Percentiles rank a stretch among this genome's conserved stretches.
Conservation (phyloP, 1,284 basidiomycete genomes). For the Sanghuangporus baumii region DNA sequence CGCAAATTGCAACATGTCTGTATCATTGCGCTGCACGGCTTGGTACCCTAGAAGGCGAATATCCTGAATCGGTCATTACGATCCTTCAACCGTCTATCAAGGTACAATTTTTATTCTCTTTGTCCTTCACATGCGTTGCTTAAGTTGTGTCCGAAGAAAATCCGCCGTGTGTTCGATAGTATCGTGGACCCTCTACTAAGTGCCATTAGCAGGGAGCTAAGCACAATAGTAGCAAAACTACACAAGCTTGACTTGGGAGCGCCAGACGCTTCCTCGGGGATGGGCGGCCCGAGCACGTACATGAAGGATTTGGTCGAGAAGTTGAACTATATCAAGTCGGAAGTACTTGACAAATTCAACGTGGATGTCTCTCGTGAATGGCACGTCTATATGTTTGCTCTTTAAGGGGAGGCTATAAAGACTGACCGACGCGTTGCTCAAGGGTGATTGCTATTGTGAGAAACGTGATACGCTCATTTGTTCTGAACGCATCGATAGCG, state of each 20-base stretch:
- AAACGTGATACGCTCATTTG: slow-evolving; percentile 77
- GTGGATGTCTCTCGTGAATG: slow-evolving; percentile 68
- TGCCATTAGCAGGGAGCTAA: slow-evolving; percentile 75
- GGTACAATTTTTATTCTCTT: slow-evolving; percentile 34
- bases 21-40: slow-evolving; percentile 77
- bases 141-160: slow-evolving; percentile 37
- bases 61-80: slow-evolving; percentile 55
- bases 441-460: slow-evolving; percentile 69
- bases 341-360: slow-evolving; percentile 66
- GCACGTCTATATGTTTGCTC: slow-evolving; percentile 38
- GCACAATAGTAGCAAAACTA: slow-evolving; percentile 71
- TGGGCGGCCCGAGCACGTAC: slow-evolving; percentile 73
- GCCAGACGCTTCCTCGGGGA: slow-evolving; percentile 52
- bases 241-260: slow-evolving; percentile 79
- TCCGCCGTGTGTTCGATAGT: slow-evolving; percentile 52
- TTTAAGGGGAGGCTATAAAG: background rate
- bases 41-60: slow-evolving; percentile 63
- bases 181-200: slow-evolving; percentile 67
- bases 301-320: slow-evolving; percentile 89
- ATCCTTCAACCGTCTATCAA: slow-evolving; percentile 58
- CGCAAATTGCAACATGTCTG: slow-evolving; percentile 69
- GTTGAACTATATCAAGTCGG: slow-evolving; percentile 70
- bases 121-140: background rate
- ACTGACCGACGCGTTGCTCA: background rate
- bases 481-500: slow-evolving; percentile 85